Evolutionary conservation across 805 yeast genomes (phyloP).

Genomic region (Hemisphaericaspora nanyangensis): DNA sequence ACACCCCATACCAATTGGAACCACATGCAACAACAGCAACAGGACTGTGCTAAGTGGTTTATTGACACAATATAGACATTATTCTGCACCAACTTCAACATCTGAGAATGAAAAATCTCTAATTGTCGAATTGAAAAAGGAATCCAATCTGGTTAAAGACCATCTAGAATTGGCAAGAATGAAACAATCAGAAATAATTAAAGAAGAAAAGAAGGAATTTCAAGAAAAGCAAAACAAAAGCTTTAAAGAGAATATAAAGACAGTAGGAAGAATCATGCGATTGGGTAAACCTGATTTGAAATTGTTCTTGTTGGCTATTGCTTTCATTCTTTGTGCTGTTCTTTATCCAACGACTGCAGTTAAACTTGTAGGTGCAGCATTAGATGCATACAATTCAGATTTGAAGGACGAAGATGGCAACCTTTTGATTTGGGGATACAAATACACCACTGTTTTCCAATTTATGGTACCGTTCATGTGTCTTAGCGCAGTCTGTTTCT

Average conservation of each 20-base stretch:
- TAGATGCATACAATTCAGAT: slow-evolving; percentile 38
- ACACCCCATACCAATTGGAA: too few relatives aligned
- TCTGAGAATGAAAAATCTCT: not conserved
- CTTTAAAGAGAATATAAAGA: slow-evolving; percentile 30
- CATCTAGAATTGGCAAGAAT: slow-evolving; percentile 27
- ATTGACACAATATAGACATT: too few relatives aligned
- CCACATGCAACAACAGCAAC: too few relatives aligned
- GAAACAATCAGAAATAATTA: slow-evolving; percentile 20
- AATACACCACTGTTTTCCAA: slow-evolving; percentile 36
- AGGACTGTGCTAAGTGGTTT: too few relatives aligned
- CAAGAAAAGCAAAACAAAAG: slow-evolving; percentile 22
- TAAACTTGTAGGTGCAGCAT: slow-evolving; percentile 39
- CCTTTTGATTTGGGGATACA: slow-evolving; percentile 42
- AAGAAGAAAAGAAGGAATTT: slow-evolving; percentile 34
- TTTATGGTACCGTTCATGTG: slow-evolving; percentile 43
- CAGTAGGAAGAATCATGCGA: slow-evolving; percentile 34
- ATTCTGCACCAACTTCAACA: too few relatives aligned
- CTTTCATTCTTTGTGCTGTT: slow-evolving; percentile 41
- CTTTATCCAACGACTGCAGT: slow-evolving; percentile 42
- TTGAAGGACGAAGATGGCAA: slow-evolving; percentile 35
- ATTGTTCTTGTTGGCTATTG: slow-evolving; percentile 36
- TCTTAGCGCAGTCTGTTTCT: slow-evolving; percentile 40
- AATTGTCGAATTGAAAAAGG: not conserved
- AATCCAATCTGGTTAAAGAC: slow-evolving; percentile 16
- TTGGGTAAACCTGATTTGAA: slow-evolving; percentile 38